Base-by-base conservation (phyloP, 805 yeast genomes). In the Starmerella tilneyi region DNA sequence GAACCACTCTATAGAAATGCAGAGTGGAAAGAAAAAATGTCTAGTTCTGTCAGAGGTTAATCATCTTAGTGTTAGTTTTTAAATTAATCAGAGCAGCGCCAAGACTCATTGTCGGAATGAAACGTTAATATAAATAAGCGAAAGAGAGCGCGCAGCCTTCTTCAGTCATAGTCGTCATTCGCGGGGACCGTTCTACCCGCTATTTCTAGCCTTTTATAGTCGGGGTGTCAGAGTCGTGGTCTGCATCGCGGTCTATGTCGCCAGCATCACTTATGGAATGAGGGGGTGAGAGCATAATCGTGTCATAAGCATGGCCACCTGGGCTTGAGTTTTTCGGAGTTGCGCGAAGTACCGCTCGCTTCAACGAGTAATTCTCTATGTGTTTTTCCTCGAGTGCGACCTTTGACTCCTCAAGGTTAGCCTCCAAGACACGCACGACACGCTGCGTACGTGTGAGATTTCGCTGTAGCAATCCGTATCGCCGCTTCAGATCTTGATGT, bases 311-410 rank as follows among this genome's bases (percentile, higher is more conserved):
- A 7, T n/a, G 21, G 30, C 9, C 30, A 4, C n/a, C 30, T n/a
- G n/a, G 30, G 17, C 29, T 22, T 2, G 12, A 8, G 30, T 16
- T 11, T 23, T 24, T 24, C 13, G 40, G 12, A 11, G 30, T 21
- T 21, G 30, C 40, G 12, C 40, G 40, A 13, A 22, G 16, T 8
- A 33, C 31, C 15, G 13, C 11, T 15, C 40, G 26, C 40, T 21
- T 31, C 5, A 30, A 12, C 9, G 24, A 32, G 39, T 61, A 64
- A 46, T 61, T 62, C 41, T 63, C 67, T 50, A 63, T 56, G 8
- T 59, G 58, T 50, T 56, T 56, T 36, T 62, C 65, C 46, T 63
- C 66, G 5, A 63, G 50, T 3, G 64, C 52, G 26, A 63, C 51
- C 48, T 63, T 61, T 21, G 59, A 53, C 31, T 63, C 67, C 36